A percentile compares a stretch with the other conserved stretches of the same genome.
phyloP scores from a whole-genome alignment of 768 basidiomycete species.

The Hygrocybe coccinea region DNA sequence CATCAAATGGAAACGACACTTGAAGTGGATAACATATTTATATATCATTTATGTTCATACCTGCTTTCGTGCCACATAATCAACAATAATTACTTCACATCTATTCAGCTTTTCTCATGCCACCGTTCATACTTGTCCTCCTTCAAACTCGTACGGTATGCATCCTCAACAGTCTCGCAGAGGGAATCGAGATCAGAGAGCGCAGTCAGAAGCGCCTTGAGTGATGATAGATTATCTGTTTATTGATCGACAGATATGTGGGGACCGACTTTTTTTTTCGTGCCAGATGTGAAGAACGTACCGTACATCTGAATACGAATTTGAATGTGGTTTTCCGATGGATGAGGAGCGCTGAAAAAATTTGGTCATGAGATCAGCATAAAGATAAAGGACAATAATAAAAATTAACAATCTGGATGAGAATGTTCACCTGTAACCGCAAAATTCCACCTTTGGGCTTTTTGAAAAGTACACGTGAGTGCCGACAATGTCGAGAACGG shows the following conservation, averaged over 20 bases:
- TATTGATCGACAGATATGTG: slow-evolving; percentile 2
- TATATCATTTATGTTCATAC: too few relatives aligned
- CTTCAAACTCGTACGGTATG: slow-evolving; percentile 57
- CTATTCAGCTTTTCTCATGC: slow-evolving; percentile 57
- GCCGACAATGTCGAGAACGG: not conserved
- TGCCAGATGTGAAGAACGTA: slow-evolving; percentile 37
- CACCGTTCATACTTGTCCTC: slow-evolving; percentile 56
- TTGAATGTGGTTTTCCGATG: slow-evolving; percentile 94
- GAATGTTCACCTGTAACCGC: slow-evolving; percentile 78
- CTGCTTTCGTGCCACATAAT: too few relatives aligned
- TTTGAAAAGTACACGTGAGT: slow-evolving; percentile 1
- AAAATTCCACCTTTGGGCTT: slow-evolving; percentile 96
- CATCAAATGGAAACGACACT: too few relatives aligned
- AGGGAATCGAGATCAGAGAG: slow-evolving; percentile 74
- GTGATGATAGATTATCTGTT: slow-evolving; percentile 80
- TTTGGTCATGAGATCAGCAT: not conserved
- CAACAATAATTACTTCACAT: not conserved
- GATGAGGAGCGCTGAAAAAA: slow-evolving; percentile 73
- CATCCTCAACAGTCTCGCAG: slow-evolving; percentile 64
- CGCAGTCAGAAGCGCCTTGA: slow-evolving; percentile 72
- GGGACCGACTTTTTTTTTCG: not conserved
- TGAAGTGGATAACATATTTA: too few relatives aligned
- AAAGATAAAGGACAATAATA: slow-evolving; percentile 9
- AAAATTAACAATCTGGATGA: slow-evolving; percentile 13
- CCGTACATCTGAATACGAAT: slow-evolving; percentile 99